These are phyloP conservation scores for Holtermannia corniformis DNA, from an alignment of 768 basidiomycete species.

Conservation along the genomic window DNA sequence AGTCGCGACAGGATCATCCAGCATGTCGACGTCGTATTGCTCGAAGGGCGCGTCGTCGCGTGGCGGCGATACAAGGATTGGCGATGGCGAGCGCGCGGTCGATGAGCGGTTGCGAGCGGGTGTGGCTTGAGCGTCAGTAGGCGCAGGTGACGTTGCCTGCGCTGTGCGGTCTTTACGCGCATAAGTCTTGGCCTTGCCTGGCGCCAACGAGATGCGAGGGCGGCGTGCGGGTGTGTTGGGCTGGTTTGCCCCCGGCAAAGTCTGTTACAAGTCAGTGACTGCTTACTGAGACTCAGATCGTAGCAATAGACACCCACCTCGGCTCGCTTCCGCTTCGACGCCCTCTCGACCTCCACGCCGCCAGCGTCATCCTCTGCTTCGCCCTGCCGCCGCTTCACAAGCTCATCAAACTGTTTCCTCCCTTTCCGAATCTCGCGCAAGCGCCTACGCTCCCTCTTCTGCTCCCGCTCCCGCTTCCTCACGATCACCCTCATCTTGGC, in stretches of 20 bases:
- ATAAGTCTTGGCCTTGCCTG: slow-evolving; percentile 5
- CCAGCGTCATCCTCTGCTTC: neutral
- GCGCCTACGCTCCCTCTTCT: slow-evolving; percentile 7
- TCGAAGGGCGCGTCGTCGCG: neutral
- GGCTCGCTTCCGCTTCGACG: neutral
- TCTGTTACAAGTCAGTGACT: neutral
- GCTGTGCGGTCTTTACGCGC: neutral
- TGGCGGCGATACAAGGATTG: neutral
- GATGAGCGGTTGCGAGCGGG: slow-evolving; percentile 5
- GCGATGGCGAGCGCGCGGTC: slow-evolving; percentile 3
- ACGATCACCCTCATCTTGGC: slow-evolving; percentile 24
- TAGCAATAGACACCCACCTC: no score
- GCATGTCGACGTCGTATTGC: neutral
- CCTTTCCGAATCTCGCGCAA: neutral
- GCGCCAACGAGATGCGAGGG: slow-evolving; percentile 1
- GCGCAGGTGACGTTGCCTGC: neutral
- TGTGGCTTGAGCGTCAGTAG: slow-evolving; percentile 2
- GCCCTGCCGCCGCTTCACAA: slow-evolving; percentile 7
- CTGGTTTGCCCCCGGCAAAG: neutral
- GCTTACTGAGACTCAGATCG: no score
- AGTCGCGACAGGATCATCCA: neutral
- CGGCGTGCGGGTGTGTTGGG: neutral
- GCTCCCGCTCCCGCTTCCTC: slow-evolving; percentile 16
- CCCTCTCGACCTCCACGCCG: neutral
- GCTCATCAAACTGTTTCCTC: slow-evolving; percentile 14